These are phyloP conservation scores for Umbilicaria muhlenbergii DNA, from an alignment of 495 filamentous ascomycete species.

Conservation along the genomic window DNA sequence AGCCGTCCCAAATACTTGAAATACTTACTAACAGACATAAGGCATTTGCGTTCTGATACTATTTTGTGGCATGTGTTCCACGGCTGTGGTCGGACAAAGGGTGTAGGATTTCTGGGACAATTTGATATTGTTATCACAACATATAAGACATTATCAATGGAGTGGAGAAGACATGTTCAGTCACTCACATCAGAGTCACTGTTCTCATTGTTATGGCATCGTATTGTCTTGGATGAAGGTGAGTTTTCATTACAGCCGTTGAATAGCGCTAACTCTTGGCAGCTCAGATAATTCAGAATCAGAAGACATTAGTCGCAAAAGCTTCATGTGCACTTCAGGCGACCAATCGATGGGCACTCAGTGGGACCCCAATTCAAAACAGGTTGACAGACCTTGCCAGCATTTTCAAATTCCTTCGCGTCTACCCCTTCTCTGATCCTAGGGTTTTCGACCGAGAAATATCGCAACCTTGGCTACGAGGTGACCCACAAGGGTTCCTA, in stretches of 20 bases:
- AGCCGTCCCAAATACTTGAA: too few species aligned
- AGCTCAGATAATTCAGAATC: conserved; percentile 29
- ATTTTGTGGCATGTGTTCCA: conserved; percentile 19
- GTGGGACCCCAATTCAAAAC: conserved; percentile 30
- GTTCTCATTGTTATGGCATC: conserved; percentile 12
- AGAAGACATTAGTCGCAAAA: conserved; percentile 16
- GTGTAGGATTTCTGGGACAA: conserved; percentile 2
- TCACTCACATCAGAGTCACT: too few species aligned
- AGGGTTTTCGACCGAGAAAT: conserved; percentile 21
- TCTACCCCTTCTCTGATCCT: conserved; percentile 22
- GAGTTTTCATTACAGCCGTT: not conserved
- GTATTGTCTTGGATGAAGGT: conserved; percentile 35
- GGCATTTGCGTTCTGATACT: conserved; percentile 13
- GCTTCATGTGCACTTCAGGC: conserved; percentile 21
- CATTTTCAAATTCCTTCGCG: conserved; percentile 24
- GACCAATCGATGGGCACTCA: conserved; percentile 25
- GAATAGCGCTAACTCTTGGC: not conserved
- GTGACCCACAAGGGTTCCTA: conserved; percentile 18
- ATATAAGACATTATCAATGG: conserved; percentile 23
- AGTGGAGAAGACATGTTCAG: conserved; percentile 13
- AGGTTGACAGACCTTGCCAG: conserved; percentile 20
- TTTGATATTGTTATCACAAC: conserved; percentile 21
- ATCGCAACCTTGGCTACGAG: conserved; percentile 17
- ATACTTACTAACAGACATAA: not conserved
- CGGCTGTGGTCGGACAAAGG: conserved; percentile 12